phyloP scores from a whole-genome alignment of 768 basidiomycete species.

The Suillus fuscotomentosus region DNA sequence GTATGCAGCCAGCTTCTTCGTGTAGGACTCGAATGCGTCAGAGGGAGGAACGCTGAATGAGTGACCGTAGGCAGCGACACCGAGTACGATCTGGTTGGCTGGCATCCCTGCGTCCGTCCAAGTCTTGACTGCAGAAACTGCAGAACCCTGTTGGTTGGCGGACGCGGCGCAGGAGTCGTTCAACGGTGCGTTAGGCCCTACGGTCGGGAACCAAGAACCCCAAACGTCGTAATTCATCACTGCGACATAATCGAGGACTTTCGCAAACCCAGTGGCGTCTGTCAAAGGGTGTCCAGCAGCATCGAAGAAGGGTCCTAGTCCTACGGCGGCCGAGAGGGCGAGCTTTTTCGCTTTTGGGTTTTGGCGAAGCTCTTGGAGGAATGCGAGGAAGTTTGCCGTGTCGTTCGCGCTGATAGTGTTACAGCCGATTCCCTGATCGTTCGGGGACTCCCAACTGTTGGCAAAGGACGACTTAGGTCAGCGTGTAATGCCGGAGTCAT shows the following conservation, averaged over 20 bases:
- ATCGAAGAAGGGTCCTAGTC: conserved; percentile 63
- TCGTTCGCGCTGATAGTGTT: conserved; percentile 61
- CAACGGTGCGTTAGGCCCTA: conserved; percentile 82
- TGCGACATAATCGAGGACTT: conserved; percentile 63
- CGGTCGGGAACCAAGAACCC: conserved; percentile 48
- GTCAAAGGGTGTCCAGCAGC: conserved; percentile 55
- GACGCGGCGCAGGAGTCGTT: conserved; percentile 69
- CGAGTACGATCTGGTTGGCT: conserved; percentile 65
- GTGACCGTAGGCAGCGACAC: conserved; percentile 81
- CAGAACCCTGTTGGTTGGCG: conserved; percentile 67
- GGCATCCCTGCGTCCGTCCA: conserved; percentile 84
- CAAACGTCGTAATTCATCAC: conserved; percentile 69
- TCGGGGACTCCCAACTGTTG: conserved; percentile 85
- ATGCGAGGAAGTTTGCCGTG: conserved; percentile 71
- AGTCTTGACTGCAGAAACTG: conserved; percentile 61
- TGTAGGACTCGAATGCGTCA: conserved; percentile 35
- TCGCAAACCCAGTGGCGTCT: conserved; percentile 71
- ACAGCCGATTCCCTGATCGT: conserved; percentile 60
- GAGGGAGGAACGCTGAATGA: conserved; percentile 49
- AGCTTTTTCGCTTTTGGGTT: conserved; percentile 50
- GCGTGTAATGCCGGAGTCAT: neutral
- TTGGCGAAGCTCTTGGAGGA: conserved; percentile 67
- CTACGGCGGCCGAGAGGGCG: conserved; percentile 69
- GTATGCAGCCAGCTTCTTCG: conserved; percentile 43
- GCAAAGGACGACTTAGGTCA: conserved; percentile 5